Base-by-base conservation (phyloP, 2,329 filamentous ascomycete genomes). In the Trichophyton equinum region DNA sequence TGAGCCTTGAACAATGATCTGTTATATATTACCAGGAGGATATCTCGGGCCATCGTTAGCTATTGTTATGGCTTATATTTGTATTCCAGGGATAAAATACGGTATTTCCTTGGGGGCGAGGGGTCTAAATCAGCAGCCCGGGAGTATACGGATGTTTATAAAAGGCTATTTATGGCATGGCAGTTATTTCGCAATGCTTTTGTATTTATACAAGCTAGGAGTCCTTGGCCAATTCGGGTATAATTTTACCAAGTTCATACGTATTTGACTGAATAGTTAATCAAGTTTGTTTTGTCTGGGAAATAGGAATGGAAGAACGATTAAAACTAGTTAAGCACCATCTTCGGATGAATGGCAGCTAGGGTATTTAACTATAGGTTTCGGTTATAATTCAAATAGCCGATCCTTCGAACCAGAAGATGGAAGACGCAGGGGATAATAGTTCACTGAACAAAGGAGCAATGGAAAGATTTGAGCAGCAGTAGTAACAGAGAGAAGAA, bases 1-100 rank as follows among this genome's bases (percentile, higher is more conserved):
- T 70, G 68, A 20, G 67, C 67, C 36, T 67, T 64, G 38, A 70
- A 69, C 18, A 68, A 62, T 0, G 63, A 65, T 25, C 66, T 66
- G 40, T 64, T 65, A 49, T 63, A 68, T 1, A 68, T 44, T 15
- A 67, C 27, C 27, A 68, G 60, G 42, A 66, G 64, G 25, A 69
- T 56, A n/a, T 65, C 63, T 18, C 62, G 56, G 9, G 36, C 13
- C 56, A 58, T 58, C 6, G 27, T 30, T 30, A 30, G 13, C 40
- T 57, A 38, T 38, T 38, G 11, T 38, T 9, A 13, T 11, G 9
- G 33, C 8, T 38, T 38, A 4, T 38, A 13, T 38, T 38, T 3
- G 33, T 38, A 8, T 38, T 3, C 13, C 7, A 7, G 27, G 5
- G 27, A 6, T 30, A 30, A 8, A 7, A 30, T 7, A 30, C 0